A percentile compares a stretch with the other conserved stretches of the same genome.
Conservation (phyloP, 257 asterid species). For the Penstemon eatonii region DNA sequence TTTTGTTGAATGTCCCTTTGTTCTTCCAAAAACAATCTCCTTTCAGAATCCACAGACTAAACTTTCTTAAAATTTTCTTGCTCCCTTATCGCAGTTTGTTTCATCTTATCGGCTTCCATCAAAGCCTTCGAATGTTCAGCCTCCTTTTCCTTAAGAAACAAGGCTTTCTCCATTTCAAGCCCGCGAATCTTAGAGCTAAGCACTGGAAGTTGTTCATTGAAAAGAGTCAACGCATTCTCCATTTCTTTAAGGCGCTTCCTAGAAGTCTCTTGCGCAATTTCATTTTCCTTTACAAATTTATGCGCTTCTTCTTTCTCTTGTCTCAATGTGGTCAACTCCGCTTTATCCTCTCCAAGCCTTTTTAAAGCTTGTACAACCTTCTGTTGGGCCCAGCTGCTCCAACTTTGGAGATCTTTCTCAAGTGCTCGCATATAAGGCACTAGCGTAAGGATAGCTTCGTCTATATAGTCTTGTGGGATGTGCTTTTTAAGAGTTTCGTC, state of each 20-base stretch:
- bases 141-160: conserved; percentile 45
- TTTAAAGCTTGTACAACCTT: conserved; percentile 73
- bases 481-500: too few species aligned
- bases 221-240: conserved; percentile 56
- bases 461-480: too few species aligned
- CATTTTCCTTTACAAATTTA: conserved; percentile 53
- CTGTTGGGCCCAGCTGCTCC: conserved; percentile 72
- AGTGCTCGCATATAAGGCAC: conserved; percentile 41
- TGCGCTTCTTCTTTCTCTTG: conserved; percentile 66
- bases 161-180: conserved; percentile 47
- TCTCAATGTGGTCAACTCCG: conserved; percentile 66
- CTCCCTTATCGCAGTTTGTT: conserved; percentile 48
- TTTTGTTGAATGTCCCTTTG: conserved; percentile 36
- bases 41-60: conserved; percentile 46
- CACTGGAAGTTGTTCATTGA: conserved; percentile 42
- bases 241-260: conserved; percentile 59
- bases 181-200: conserved; percentile 39
- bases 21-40: conserved; percentile 43
- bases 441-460: conserved; percentile 23
- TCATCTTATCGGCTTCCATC: conserved; percentile 35
- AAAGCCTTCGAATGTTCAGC: conserved; percentile 39
- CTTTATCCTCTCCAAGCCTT: conserved; percentile 59
- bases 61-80: conserved; percentile 48
- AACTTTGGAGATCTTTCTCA: conserved; percentile 51
- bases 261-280: conserved; percentile 53